Percentiles rank a stretch among this genome's conserved stretches.
phyloP scores from a whole-genome alignment of 805 yeast species.

The Ogataea salicorniae region DNA sequence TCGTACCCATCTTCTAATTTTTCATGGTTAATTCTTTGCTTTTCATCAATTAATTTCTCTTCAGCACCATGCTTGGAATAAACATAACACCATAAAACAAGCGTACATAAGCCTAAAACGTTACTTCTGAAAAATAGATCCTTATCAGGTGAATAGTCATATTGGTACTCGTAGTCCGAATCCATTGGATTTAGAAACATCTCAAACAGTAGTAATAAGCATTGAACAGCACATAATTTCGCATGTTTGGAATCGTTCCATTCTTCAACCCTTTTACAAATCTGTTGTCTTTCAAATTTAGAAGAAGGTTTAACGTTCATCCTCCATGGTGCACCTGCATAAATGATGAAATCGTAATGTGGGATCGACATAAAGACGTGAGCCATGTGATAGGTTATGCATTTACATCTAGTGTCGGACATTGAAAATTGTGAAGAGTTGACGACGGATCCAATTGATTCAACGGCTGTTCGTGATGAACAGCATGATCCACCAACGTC shows the following conservation, averaged over 20 bases:
- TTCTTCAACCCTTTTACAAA: slow-evolving; percentile 43
- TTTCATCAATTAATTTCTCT: slow-evolving; percentile 22
- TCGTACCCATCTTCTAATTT: slow-evolving; percentile 43
- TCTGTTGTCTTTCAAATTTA: slow-evolving; percentile 42
- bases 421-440: slow-evolving; percentile 29
- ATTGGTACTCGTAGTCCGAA: slow-evolving; percentile 35
- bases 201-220: slow-evolving; percentile 56
- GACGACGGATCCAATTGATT: slow-evolving; percentile 22
- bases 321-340: slow-evolving; percentile 78
- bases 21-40: neutral
- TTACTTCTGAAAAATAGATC: slow-evolving; percentile 46
- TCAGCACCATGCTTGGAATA: slow-evolving; percentile 46
- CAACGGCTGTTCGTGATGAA: slow-evolving; percentile 30
- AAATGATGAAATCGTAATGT: slow-evolving; percentile 73
- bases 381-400: slow-evolving; percentile 67
- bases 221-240: slow-evolving; percentile 51
- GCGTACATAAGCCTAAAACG: slow-evolving; percentile 35
- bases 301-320: slow-evolving; percentile 61
- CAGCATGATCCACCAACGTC: slow-evolving; percentile 38
- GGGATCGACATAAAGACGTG: slow-evolving; percentile 68
- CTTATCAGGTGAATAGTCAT: slow-evolving; percentile 43
- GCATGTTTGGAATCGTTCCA: slow-evolving; percentile 49
- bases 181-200: slow-evolving; percentile 54
- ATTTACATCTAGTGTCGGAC: slow-evolving; percentile 49
- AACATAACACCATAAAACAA: slow-evolving; percentile 50